These are phyloP conservation scores for Trametes sp. DNA, from an alignment of 1,284 basidiomycete species.

Conservation along the genomic window DNA sequence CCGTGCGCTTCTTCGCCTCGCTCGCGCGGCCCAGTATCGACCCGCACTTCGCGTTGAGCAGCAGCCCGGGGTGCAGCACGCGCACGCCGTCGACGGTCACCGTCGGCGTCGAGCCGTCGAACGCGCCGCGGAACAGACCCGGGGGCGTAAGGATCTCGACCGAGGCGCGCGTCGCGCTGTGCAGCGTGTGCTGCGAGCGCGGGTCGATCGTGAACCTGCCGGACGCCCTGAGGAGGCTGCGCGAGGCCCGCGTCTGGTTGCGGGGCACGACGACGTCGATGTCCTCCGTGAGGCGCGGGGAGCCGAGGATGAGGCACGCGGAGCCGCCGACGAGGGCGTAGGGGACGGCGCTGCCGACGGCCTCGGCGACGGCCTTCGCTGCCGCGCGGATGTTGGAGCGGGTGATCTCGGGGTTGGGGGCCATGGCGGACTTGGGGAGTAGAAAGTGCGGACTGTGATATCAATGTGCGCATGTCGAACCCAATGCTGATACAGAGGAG, in stretches of 20 bases:
- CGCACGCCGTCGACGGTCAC: slow-evolving; percentile 6
- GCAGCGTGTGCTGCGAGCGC: slow-evolving; percentile 1
- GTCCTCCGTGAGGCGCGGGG: slow-evolving; percentile 11
- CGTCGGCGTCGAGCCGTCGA: slow-evolving; percentile 2
- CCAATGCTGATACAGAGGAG: no score
- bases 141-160: slow-evolving; percentile 5
- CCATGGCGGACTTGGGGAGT: no score
- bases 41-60: slow-evolving; percentile 9
- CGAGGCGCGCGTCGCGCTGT: neutral
- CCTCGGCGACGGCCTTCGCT: neutral
- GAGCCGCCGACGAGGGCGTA: slow-evolving; percentile 10
- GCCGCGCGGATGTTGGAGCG: neutral
- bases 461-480: no score
- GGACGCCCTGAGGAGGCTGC: neutral
- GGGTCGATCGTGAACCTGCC: slow-evolving; percentile 2
- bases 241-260: neutral
- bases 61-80: slow-evolving; percentile 6
- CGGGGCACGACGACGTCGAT: slow-evolving; percentile 11
- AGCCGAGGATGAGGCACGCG: slow-evolving; percentile 3
- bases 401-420: neutral
- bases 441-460: no score
- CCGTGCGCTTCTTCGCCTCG: slow-evolving; percentile 7
- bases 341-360: neutral
- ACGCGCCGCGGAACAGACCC: slow-evolving; percentile 3
- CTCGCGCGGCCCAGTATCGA: neutral